These are phyloP conservation scores for Magnolia officinalis DNA, from an alignment of 164 flowering plant genomes.

Conservation along the genomic window DNA sequence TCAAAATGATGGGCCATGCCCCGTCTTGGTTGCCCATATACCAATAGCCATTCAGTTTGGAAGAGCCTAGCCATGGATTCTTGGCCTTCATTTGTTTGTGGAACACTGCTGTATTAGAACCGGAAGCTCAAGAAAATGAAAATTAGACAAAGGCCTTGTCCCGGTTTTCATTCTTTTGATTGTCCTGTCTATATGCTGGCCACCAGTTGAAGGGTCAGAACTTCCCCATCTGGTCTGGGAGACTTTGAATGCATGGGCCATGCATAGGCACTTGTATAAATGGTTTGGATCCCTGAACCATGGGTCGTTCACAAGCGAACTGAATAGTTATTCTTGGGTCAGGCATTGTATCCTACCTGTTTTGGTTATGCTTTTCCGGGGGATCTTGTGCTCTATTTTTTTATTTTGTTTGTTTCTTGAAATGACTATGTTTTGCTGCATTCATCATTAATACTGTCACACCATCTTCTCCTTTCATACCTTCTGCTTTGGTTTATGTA, in stretches of 20 bases:
- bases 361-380: neutral
- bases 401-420: neutral
- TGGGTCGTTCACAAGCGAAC: neutral
- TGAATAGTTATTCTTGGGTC: neutral
- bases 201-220: neutral
- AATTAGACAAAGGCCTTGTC: too few species aligned
- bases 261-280: neutral
- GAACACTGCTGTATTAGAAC: too few species aligned
- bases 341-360: neutral
- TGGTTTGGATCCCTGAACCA: neutral
- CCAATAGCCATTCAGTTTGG: too few species aligned
- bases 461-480: neutral
- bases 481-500: conserved; percentile 11
- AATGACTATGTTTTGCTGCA: neutral
- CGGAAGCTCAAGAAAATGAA: too few species aligned
- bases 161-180: too few species aligned
- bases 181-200: too few species aligned
- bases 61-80: too few species aligned
- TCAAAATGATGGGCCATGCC: too few species aligned
- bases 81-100: too few species aligned
- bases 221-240: neutral
- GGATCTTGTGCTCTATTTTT: neutral
- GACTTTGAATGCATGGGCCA: neutral
- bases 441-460: neutral
- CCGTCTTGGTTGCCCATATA: too few species aligned